These are phyloP conservation scores for Pythium myriotylum DNA, from an alignment of 352 stramenopile species.

Conservation along the genomic window DNA sequence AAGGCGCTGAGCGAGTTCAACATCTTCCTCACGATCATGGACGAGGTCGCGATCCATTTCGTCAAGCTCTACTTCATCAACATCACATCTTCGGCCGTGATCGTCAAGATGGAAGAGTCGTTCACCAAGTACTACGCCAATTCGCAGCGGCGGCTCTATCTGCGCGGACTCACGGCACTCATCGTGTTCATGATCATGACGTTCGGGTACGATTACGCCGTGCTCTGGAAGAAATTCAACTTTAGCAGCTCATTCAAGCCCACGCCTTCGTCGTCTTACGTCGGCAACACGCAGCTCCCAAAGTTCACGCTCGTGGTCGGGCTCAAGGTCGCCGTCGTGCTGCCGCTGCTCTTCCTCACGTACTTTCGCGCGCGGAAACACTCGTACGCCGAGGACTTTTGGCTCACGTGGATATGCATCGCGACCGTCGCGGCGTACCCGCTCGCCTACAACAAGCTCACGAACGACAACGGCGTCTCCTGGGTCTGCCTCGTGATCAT, in stretches of 20 bases:
- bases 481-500: conserved; percentile 85
- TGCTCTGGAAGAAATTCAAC: conserved; percentile 55
- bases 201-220: conserved; percentile 76
- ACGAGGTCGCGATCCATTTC: conserved; percentile 80
- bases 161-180: conserved; percentile 56
- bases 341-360: conserved; percentile 64
- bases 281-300: conserved; percentile 41
- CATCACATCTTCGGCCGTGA: conserved; percentile 65
- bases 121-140: conserved; percentile 83
- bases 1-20: conserved; percentile 74
- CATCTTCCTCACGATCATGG: conserved; percentile 80
- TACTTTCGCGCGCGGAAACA: conserved; percentile 71
- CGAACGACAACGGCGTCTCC: conserved; percentile 78
- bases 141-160: conserved; percentile 61
- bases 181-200: conserved; percentile 74
- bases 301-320: conserved; percentile 73
- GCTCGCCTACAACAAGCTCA: conserved; percentile 84
- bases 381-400: conserved; percentile 58
- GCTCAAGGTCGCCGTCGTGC: conserved; percentile 63
- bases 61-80: conserved; percentile 85
- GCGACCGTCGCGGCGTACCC: conserved; percentile 63
- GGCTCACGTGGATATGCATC: conserved; percentile 75
- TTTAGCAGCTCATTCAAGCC: conserved; percentile 43
- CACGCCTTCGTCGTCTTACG: conserved; percentile 29
- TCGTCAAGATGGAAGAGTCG: conserved; percentile 77